Percentiles rank a stretch among this genome's conserved stretches.
phyloP scores from a whole-genome alignment of 495 filamentous ascomycete genomes.

The Schizothecium vesticola region DNA sequence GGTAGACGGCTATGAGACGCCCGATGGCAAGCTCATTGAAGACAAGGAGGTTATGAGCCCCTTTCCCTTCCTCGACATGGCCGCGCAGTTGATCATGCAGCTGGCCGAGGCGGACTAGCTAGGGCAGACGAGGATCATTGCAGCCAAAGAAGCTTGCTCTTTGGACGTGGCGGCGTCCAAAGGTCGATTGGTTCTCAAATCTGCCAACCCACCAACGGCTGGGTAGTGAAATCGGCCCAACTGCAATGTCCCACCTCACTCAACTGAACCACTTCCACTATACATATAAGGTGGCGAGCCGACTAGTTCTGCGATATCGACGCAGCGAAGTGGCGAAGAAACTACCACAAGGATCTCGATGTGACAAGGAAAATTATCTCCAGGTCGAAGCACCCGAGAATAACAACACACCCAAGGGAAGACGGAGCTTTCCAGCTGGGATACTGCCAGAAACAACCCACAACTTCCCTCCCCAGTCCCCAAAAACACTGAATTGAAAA shows the following conservation, averaged over 20 bases:
- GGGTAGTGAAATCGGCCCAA: neutral
- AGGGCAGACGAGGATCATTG: neutral
- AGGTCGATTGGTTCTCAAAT: neutral
- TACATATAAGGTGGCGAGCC: neutral
- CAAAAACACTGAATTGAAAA: neutral
- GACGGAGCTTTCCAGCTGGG: no score
- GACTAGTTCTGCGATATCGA: neutral
- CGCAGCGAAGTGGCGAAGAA: neutral
- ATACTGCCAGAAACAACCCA: neutral
- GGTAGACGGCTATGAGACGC: conserved; percentile 92
- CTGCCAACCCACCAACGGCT: neutral
- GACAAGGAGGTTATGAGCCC: conserved; percentile 72
- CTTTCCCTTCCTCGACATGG: conserved; percentile 74
- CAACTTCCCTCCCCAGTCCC: neutral
- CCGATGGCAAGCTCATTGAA: conserved; percentile 50
- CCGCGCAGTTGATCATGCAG: conserved; percentile 67
- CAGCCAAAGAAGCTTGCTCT: neutral
- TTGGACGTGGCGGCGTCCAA: neutral
- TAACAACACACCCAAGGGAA: neutral
- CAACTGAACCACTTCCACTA: neutral
- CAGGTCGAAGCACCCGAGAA: neutral
- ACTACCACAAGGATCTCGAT: neutral
- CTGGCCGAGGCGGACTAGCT: conserved; percentile 59
- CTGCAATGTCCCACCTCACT: neutral
- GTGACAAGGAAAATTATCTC: neutral